A percentile compares a stretch with the other conserved stretches of the same genome.
Evolutionary conservation across 106 monocot genomes (phyloP).

Genomic region (Dactylorhiza incarnata): DNA sequence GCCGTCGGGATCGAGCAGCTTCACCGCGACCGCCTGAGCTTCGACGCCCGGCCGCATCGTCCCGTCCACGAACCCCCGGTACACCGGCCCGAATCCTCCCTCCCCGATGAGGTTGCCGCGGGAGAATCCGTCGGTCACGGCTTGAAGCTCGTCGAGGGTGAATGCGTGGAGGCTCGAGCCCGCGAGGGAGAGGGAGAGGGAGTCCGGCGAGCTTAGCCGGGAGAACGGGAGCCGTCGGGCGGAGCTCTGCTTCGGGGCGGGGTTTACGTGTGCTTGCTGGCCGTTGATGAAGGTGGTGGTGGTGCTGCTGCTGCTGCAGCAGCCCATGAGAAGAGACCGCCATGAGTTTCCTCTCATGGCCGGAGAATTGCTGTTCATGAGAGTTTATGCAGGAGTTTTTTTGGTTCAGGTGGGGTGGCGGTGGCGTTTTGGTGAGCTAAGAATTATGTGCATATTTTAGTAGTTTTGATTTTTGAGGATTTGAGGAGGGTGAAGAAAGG

Average conservation of each 20-base stretch:
- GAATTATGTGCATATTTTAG: not conserved
- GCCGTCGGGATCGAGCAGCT: constrained; percentile 50
- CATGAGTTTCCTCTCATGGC: constrained; percentile 7
- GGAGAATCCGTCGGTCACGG: constrained; percentile 31
- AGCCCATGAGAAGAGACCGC: constrained; percentile 5
- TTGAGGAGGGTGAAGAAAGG: not conserved
- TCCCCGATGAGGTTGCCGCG: constrained; percentile 39
- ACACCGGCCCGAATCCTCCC: constrained; percentile 59
- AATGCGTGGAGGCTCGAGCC: constrained; percentile 42
- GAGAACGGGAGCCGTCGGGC: constrained; percentile 28
- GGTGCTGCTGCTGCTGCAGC: constrained; percentile 12
- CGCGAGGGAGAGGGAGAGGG: constrained; percentile 29
- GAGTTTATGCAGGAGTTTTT: not conserved
- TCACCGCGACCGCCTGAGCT: constrained; percentile 47
- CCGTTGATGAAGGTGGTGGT: not conserved
- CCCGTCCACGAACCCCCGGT: constrained; percentile 47
- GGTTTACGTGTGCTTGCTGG: not conserved
- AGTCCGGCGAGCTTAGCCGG: constrained; percentile 12
- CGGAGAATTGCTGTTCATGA: not conserved
- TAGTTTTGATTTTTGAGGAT: not conserved
- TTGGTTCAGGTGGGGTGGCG: not conserved
- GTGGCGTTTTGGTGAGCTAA: not conserved
- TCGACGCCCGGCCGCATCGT: constrained; percentile 27
- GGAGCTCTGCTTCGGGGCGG: constrained; percentile 1
- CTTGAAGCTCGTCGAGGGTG: constrained; percentile 36